Evolutionary conservation across 192 early-diverging fungal species (phyloP).

Genomic region (Dissophora ornata): DNA sequence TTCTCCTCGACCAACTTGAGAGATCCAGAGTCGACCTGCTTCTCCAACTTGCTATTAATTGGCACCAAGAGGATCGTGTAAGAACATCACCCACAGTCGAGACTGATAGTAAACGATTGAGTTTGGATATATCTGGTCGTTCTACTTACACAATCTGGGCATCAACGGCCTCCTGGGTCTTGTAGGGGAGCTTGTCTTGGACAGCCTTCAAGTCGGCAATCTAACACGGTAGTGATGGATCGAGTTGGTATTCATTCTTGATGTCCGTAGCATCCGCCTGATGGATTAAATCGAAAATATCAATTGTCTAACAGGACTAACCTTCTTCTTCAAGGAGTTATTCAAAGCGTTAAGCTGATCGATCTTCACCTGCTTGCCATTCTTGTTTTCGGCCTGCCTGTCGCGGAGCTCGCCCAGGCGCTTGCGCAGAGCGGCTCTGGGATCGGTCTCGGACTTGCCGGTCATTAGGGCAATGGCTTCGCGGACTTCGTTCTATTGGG

Average conservation of each 20-base stretch:
- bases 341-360: slow-evolving; percentile 78
- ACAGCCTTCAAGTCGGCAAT: slow-evolving; percentile 76
- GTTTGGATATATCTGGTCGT: too few relatives aligned
- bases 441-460: slow-evolving; percentile 43
- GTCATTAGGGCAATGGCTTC: slow-evolving; percentile 43
- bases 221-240: slow-evolving; percentile 36
- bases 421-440: slow-evolving; percentile 57
- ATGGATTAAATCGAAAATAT: neutral
- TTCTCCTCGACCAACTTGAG: slow-evolving; percentile 90
- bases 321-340: slow-evolving; percentile 85
- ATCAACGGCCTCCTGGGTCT: slow-evolving; percentile 85
- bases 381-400: slow-evolving; percentile 77
- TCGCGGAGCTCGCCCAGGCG: slow-evolving; percentile 75
- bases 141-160: slow-evolving; percentile 71
- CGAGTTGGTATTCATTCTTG: neutral
- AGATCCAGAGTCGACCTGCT: slow-evolving; percentile 79
- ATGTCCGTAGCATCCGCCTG: too few relatives aligned
- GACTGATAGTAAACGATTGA: neutral
- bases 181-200: slow-evolving; percentile 84
- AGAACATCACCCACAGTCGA: neutral
- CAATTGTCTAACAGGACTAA: slow-evolving; percentile 22
- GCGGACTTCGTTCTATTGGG: slow-evolving; percentile 44
- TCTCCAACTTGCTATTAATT: slow-evolving; percentile 72
- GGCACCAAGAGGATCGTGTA: neutral
- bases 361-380: slow-evolving; percentile 75